phyloP scores from a whole-genome alignment of 768 basidiomycete genomes.

The Sutorius australiensis region DNA sequence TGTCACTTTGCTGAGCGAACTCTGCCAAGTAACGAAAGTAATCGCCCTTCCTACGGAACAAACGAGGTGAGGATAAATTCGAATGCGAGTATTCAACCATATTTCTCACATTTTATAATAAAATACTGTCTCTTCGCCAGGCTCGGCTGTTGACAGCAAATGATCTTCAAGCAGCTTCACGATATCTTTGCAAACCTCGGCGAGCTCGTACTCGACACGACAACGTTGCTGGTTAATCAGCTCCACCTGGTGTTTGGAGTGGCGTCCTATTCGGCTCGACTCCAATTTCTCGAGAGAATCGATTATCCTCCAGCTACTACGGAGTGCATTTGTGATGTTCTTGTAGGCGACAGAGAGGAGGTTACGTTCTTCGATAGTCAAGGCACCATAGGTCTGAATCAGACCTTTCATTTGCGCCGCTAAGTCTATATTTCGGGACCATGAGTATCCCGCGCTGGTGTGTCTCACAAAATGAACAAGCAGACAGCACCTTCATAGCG shows the following conservation, averaged over 20 bases:
- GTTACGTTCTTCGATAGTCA: conserved; percentile 84
- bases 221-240: conserved; percentile 72
- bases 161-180: conserved; percentile 61
- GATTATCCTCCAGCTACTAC: conserved; percentile 81
- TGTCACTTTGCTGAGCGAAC: conserved; percentile 69
- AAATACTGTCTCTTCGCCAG: conserved; percentile 83
- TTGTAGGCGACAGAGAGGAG: conserved; percentile 88
- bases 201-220: conserved; percentile 74
- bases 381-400: conserved; percentile 60
- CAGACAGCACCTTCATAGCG: conserved; percentile 70
- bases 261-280: conserved; percentile 31
- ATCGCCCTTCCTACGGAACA: conserved; percentile 66
- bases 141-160: conserved; percentile 58
- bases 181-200: conserved; percentile 75
- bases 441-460: conserved; percentile 4
- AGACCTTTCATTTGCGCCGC: conserved; percentile 75
- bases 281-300: conserved; percentile 70
- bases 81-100: not conserved
- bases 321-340: conserved; percentile 79
- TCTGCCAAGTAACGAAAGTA: conserved; percentile 91
- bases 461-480: not conserved
- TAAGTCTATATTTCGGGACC: conserved; percentile 51
- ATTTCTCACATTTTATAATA: conserved; percentile 80
- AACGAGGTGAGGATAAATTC: conserved; percentile 7
- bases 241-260: conserved; percentile 43